Evolutionary conservation across 148 eudicot genomes (phyloP).

Genomic region (Silene conica): DNA sequence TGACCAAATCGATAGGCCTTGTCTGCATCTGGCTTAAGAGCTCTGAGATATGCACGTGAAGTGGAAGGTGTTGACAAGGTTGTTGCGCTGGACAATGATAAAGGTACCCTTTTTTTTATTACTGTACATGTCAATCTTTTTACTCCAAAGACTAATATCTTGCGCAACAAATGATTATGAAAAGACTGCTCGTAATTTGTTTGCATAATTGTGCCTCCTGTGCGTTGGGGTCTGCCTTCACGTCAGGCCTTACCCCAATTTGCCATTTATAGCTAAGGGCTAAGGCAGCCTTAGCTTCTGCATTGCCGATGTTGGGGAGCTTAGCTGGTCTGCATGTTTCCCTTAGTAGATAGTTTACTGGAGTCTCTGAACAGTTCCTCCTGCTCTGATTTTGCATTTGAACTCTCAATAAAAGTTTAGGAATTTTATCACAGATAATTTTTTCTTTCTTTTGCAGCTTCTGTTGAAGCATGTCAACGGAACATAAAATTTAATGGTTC

Average conservation of each 20-base stretch:
- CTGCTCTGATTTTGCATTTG: neutral
- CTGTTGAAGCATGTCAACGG: constrained; percentile 94
- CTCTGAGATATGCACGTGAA: constrained; percentile 96
- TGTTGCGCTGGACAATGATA: constrained; percentile 90
- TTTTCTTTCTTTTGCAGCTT: constrained; percentile 43
- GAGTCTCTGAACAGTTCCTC: neutral
- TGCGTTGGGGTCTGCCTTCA: too few relatives aligned
- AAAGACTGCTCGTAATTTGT: too few relatives aligned
- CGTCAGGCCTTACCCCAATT: too few relatives aligned
- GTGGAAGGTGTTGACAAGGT: constrained; percentile 86
- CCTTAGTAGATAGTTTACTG: neutral
- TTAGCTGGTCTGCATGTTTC: neutral
- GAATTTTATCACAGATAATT: neutral
- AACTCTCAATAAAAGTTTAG: neutral
- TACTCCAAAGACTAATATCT: too few relatives aligned
- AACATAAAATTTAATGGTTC: constrained; percentile 95
- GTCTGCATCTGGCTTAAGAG: constrained; percentile 97
- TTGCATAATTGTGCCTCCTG: too few relatives aligned
- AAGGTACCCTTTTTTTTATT: constrained; percentile 35
- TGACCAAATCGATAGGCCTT: constrained; percentile 50
- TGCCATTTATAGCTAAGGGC: too few relatives aligned
- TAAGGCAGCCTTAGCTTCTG: neutral
- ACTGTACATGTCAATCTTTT: neutral
- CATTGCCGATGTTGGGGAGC: neutral
- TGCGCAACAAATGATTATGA: neutral